These are phyloP conservation scores for Fraxinus baroniana DNA, from an alignment of 305 asterid genomes.

Conservation along the genomic window DNA sequence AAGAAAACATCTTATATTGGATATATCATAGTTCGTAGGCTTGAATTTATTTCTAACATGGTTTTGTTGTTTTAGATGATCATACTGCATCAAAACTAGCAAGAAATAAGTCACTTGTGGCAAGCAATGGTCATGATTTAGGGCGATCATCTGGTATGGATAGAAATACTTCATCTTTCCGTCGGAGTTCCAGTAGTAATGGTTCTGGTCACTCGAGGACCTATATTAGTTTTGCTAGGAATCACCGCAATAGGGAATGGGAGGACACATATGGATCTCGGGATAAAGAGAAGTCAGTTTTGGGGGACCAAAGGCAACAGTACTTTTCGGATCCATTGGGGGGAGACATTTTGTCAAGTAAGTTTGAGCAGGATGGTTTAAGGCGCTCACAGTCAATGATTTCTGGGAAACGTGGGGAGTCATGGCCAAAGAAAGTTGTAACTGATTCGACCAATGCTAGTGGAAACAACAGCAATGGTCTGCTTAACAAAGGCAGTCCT, in stretches of 20 bases:
- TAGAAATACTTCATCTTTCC: constrained; percentile 56
- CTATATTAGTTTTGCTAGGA: constrained; percentile 64
- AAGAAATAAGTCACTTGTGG: constrained; percentile 58
- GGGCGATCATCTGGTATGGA: constrained; percentile 64
- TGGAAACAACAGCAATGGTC: constrained; percentile 40
- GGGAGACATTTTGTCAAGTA: constrained; percentile 35
- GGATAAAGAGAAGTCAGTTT: constrained; percentile 45
- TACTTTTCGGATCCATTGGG: constrained; percentile 40
- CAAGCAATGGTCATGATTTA: constrained; percentile 48
- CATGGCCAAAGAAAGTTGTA: constrained; percentile 49
- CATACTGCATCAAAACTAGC: constrained; percentile 44
- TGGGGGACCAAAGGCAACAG: constrained; percentile 42
- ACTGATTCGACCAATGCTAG: constrained; percentile 35
- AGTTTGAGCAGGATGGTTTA: constrained; percentile 60
- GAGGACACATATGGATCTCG: constrained; percentile 45
- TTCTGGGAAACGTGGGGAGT: constrained; percentile 55
- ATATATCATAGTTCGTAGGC: neutral
- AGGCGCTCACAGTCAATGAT: constrained; percentile 70
- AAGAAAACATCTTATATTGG: constrained; percentile 5
- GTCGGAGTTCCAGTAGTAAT: constrained; percentile 63
- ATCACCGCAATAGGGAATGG: constrained; percentile 52
- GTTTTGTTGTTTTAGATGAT: constrained; percentile 50
- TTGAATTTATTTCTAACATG: constrained; percentile 4
- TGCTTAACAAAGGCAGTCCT: constrained; percentile 37
- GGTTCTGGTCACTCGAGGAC: constrained; percentile 54